Base-by-base conservation (phyloP, 1,284 basidiomycete genomes). In the Leccinum olivaceoglutinosum region DNA sequence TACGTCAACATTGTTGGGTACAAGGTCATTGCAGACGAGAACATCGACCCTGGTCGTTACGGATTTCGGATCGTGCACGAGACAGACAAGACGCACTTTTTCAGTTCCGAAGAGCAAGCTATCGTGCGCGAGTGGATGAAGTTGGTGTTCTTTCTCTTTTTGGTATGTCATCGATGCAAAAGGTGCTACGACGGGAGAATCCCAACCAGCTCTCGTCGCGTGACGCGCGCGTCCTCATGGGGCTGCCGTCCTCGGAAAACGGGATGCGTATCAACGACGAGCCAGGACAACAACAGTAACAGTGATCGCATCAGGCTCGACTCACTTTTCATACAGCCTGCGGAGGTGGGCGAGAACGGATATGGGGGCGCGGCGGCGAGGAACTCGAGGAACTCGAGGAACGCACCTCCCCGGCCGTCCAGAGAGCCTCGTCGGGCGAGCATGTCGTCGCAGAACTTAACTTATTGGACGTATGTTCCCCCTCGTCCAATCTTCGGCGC, bases 81-180 rank as follows among this genome's bases (percentile, higher is more conserved):
- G 58, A 80, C 81, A 9, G 92, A 94, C 72, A 94, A 92, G 77
- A 83, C 92, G 2, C 94, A 99, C 76, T 93, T 81, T 74, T 99
- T 99, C 77, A 92, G 91, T 67, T 92, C 92, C 0, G 90, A 95
- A 44, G 95, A 98, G 73, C 92, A 94, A 74, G 74, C 79, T 5
- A 77, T 87, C 46, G 84, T 98, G 58, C 85, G 97, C 12, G 94
- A 94, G 68, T 99, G 97, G 97, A 99, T 99, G 96, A 99, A 99
- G 81, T 99, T 71, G 90, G 87, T 81, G 32, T 25, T 55, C 2
- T 46, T 44, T 4, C 41, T 60, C 55, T 57, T 21, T 7, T 51
- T 51, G 49, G 7, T 14, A 25, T 21, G 21, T 21, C 3, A 8
- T 12, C 21, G 18, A 93, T 92, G 0, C 96, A 99, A 78, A 89